Base-by-base conservation (phyloP, 805 yeast species). In the Metschnikowia lunata region DNA sequence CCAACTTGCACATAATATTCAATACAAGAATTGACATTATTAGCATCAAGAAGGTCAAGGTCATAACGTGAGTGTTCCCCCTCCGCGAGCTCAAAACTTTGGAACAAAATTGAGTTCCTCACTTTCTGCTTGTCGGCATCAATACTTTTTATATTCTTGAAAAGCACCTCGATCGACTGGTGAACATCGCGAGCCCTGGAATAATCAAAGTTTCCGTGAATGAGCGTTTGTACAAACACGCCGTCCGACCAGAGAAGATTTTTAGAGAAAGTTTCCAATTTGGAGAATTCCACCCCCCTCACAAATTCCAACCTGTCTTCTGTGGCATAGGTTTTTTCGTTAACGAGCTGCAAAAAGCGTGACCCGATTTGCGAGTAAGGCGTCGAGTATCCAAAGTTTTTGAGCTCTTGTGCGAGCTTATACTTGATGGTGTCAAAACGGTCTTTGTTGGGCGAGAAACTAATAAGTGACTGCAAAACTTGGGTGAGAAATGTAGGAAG, bases 1-100 rank as follows among this genome's bases (percentile, higher is more conserved):
- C 85, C 88, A 31, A 88, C 62, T 62, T 88, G 96, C 37, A 83
- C 69, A 49, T 78, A 80, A 56, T 87, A 80, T 54, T 87, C 95
- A 53, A 89, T 79, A 62, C 95, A 86, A 0, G 96, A 85, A 59
- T 91, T 91, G 46, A 84, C 75, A 60, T 91, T 88, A 43, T 80
- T 69, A 4, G 75, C 68, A 61, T 90, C 97, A 36, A 74, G 78
- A 39, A 85, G 64, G 1, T 54, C 46, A 26, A 70, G 63, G 42
- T 80, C 80, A 51, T 63, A 82, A 50, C 80, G 72, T 46, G 62
- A 69, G 1, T 62, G 59, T 26, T 67, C 60, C 7, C 65, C 66
- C 6, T 57, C 45, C 12, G 78, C 71, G 18, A 82, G 53, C 33
- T 69, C 54, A 48, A 63, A 67, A 28, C 78, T 72, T 54, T 74